These are phyloP conservation scores for Cystofilobasidium macerans DNA, from an alignment of 768 basidiomycete genomes.

Conservation along the genomic window DNA sequence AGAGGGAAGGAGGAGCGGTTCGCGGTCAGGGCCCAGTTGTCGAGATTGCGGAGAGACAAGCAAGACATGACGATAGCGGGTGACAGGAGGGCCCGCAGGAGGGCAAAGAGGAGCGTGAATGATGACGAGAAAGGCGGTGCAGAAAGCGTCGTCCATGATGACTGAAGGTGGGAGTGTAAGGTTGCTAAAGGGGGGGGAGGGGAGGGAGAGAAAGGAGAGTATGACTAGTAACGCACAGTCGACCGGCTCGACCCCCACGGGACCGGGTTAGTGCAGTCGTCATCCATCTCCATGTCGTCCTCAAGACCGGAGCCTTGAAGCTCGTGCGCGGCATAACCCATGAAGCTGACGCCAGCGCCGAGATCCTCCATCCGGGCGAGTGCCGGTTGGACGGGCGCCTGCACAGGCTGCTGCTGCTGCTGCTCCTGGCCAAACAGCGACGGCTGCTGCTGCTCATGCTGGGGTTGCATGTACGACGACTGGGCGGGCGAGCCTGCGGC, in stretches of 20 bases:
- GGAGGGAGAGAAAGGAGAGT: neutral
- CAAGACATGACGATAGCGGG: neutral
- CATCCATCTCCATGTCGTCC: neutral
- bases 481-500: too few relatives aligned
- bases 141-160: too few relatives aligned
- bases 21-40: neutral
- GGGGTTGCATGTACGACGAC: too few relatives aligned
- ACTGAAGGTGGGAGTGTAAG: too few relatives aligned
- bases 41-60: neutral
- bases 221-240: neutral
- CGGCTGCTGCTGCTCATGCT: neutral
- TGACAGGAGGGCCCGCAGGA: too few relatives aligned
- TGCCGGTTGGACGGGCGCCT: neutral
- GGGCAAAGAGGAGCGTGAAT: too few relatives aligned
- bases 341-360: conserved; percentile 1
- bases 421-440: neutral
- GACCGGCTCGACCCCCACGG: neutral
- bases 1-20: neutral
- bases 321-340: conserved; percentile 3
- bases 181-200: too few relatives aligned
- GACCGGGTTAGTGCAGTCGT: neutral
- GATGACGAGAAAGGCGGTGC: too few relatives aligned
- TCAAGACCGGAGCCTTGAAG: neutral
- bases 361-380: neutral
- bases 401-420: neutral